phyloP scores from a whole-genome alignment of 768 basidiomycete genomes.

The Xerocomellus amylosporus region DNA sequence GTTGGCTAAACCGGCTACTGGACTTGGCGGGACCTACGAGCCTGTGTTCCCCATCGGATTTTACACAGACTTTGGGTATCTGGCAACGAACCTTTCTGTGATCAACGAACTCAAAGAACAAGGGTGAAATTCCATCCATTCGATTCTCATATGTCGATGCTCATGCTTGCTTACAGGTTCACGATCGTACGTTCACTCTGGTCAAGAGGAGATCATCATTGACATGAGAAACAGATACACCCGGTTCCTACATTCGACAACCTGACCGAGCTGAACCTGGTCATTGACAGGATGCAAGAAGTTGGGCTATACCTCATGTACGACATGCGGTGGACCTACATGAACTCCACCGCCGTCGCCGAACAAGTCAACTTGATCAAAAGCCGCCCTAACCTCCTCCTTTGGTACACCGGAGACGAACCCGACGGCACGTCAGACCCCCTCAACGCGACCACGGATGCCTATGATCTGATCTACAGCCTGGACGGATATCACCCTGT shows the following conservation, averaged over 20 bases:
- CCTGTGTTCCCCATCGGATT: conserved; percentile 49
- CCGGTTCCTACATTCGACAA: conserved; percentile 67
- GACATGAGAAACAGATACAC: conserved; percentile 48
- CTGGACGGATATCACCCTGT: conserved; percentile 68
- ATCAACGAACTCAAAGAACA: conserved; percentile 34
- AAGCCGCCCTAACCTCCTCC: conserved; percentile 60
- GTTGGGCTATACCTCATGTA: conserved; percentile 76
- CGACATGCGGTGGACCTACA: conserved; percentile 75
- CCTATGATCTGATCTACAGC: conserved; percentile 56
- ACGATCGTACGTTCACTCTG: conserved; percentile 32
- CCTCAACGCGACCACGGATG: conserved; percentile 48
- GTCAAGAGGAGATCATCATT: neutral
- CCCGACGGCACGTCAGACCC: conserved; percentile 71
- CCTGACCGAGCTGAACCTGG: conserved; percentile 51
- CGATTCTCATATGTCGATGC: neutral
- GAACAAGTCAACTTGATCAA: conserved; percentile 70
- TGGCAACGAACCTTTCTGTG: conserved; percentile 20
- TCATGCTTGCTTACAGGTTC: conserved; percentile 9
- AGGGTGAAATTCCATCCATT: conserved; percentile 19
- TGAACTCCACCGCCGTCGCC: conserved; percentile 58
- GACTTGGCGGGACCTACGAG: conserved; percentile 47
- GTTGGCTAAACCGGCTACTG: conserved; percentile 49
- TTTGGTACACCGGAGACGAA: conserved; percentile 76
- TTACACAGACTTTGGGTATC: conserved; percentile 42
- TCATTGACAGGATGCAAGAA: conserved; percentile 70